These are phyloP conservation scores for Mortierella sp. DNA, from an alignment of 371 early-diverging fungal genomes.

Conservation along the genomic window DNA sequence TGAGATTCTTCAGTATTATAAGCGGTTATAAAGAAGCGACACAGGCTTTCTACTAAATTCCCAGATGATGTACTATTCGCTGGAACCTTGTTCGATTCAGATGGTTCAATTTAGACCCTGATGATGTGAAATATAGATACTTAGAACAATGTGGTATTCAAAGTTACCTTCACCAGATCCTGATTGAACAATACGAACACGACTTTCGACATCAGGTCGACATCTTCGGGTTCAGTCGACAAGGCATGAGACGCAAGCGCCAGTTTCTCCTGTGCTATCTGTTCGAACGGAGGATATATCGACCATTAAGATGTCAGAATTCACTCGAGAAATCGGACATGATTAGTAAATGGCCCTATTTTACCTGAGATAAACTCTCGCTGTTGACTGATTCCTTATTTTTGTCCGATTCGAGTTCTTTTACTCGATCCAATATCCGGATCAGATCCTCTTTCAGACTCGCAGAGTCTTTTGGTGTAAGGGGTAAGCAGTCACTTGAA, in stretches of 20 bases:
- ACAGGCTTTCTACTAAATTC: slow-evolving; percentile 14
- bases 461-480: not conserved
- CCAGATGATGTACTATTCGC: not conserved
- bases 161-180: slow-evolving; percentile 38
- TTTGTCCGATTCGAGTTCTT: slow-evolving; percentile 5
- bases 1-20: slow-evolving; percentile 5
- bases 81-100: slow-evolving; percentile 6
- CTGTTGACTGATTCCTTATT: slow-evolving; percentile 7
- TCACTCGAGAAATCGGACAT: too few relatives aligned
- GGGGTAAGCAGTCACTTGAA: not conserved
- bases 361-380: slow-evolving; percentile 26
- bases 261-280: slow-evolving; percentile 31
- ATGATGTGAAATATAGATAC: not conserved
- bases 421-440: slow-evolving; percentile 16
- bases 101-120: not conserved
- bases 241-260: slow-evolving; percentile 12
- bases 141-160: not conserved
- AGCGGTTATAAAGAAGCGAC: slow-evolving; percentile 23
- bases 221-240: slow-evolving; percentile 15
- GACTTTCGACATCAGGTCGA: slow-evolving; percentile 27
- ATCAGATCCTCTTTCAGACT: slow-evolving; percentile 13
- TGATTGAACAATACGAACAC: slow-evolving; percentile 38
- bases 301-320: not conserved
- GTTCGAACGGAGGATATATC: not conserved
- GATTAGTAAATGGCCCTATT: not conserved